phyloP scores from a whole-genome alignment of 495 filamentous ascomycete species.

The Lophiotrema nucula region DNA sequence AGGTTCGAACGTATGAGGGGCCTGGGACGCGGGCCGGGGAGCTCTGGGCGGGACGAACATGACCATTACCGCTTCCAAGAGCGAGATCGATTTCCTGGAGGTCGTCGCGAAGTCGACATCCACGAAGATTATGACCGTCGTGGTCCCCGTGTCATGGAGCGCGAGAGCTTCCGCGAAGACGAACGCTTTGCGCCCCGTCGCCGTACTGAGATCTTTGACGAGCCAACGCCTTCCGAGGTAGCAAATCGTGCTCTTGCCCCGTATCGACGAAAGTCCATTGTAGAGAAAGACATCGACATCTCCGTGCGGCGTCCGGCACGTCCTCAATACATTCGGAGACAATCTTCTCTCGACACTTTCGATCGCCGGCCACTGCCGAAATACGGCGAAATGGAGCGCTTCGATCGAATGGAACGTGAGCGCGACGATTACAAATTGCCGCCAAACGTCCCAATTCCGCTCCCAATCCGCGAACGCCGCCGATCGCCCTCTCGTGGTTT shows the following conservation, averaged over 20 bases:
- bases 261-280: slow-evolving; percentile 39
- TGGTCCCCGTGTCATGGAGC: slow-evolving; percentile 47
- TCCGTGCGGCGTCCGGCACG: slow-evolving; percentile 48
- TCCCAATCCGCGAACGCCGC: slow-evolving; percentile 46
- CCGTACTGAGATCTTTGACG: slow-evolving; percentile 40
- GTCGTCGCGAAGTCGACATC: slow-evolving; percentile 38
- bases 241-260: slow-evolving; percentile 42
- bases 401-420: slow-evolving; percentile 20
- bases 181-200: slow-evolving; percentile 54
- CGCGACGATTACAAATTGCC: slow-evolving; percentile 48
- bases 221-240: slow-evolving; percentile 37
- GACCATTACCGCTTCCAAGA: slow-evolving; percentile 40
- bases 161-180: slow-evolving; percentile 53
- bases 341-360: slow-evolving; percentile 70
- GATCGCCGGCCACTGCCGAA: slow-evolving; percentile 59
- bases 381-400: slow-evolving; percentile 46
- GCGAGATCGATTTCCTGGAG: slow-evolving; percentile 35
- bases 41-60: slow-evolving; percentile 28
- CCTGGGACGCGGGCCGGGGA: not conserved
- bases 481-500: slow-evolving; percentile 30
- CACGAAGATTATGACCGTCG: slow-evolving; percentile 38
- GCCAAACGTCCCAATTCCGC: slow-evolving; percentile 53
- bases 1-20: slow-evolving; percentile 39
- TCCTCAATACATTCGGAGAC: slow-evolving; percentile 62
- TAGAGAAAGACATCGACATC: slow-evolving; percentile 47